Conservation (phyloP, 202 grass and related monocot species). For the Zoysia matrella region DNA sequence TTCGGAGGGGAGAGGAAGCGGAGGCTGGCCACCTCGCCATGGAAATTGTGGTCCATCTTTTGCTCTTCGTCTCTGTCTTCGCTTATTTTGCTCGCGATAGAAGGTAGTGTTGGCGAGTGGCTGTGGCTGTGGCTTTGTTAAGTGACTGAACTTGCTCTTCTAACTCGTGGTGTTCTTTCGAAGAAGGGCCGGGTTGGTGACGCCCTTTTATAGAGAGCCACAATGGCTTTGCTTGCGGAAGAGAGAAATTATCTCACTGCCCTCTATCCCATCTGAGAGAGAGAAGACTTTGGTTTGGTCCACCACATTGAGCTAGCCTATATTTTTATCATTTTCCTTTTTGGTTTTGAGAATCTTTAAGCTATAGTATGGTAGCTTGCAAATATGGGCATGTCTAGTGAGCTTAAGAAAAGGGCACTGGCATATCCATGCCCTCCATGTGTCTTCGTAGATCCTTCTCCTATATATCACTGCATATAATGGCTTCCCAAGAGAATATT, state of each 20-base stretch:
- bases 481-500: slow-evolving; percentile 28
- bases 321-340: background rate
- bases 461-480: slow-evolving; percentile 34
- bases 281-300: slow-evolving; percentile 28
- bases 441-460: slow-evolving; percentile 37
- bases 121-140: background rate
- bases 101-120: background rate
- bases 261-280: slow-evolving; percentile 8
- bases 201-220: slow-evolving; percentile 61
- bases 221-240: slow-evolving; percentile 1
- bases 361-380: slow-evolving; percentile 38
- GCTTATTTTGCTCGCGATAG: slow-evolving; percentile 6
- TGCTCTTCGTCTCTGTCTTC: slow-evolving; percentile 8
- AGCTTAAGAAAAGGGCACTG: slow-evolving; percentile 23
- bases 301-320: slow-evolving; percentile 24
- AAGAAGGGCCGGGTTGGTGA: slow-evolving; percentile 45
- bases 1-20: slow-evolving; percentile 53
- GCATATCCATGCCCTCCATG: slow-evolving; percentile 14
- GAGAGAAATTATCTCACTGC: slow-evolving; percentile 25
- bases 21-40: slow-evolving; percentile 67
- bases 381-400: slow-evolving; percentile 10
- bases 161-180: slow-evolving; percentile 29
- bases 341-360: slow-evolving; percentile 18
- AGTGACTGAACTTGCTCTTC: slow-evolving; percentile 21
- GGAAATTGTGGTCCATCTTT: slow-evolving; percentile 56